Percentiles rank a stretch among this genome's conserved stretches.
Evolutionary conservation across 1,284 basidiomycete genomes (phyloP).

Genomic region (Moesziomyces parantarcticus): DNA sequence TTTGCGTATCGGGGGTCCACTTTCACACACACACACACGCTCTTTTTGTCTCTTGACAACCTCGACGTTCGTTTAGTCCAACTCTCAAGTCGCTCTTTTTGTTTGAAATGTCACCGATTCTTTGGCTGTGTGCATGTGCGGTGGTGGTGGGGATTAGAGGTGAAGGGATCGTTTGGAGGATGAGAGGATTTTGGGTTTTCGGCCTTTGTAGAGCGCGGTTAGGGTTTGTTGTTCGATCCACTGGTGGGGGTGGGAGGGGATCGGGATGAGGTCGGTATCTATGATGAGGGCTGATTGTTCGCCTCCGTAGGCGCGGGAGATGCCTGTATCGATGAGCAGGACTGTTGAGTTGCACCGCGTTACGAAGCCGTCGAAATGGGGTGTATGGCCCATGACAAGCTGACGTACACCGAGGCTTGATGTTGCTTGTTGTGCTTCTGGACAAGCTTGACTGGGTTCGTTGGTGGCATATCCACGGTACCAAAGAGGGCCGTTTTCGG

Average conservation of each 20-base stretch:
- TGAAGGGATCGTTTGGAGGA: conserved; percentile 3
- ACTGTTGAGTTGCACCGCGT: conserved; percentile 49
- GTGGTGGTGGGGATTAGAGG: conserved; percentile 8
- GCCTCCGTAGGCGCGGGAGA: conserved; percentile 62
- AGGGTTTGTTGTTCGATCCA: conserved; percentile 42
- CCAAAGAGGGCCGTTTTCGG: conserved; percentile 62
- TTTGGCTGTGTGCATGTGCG: not conserved
- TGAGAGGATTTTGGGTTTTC: conserved; percentile 37
- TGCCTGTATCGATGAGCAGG: conserved; percentile 65
- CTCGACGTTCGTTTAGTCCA: conserved; percentile 18
- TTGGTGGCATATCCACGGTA: conserved; percentile 63
- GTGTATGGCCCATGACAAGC: conserved; percentile 65
- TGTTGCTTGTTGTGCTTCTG: conserved; percentile 23
- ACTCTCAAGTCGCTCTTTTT: conserved; percentile 17
- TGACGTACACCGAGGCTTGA: conserved; percentile 23
- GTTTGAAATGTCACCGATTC: not conserved
- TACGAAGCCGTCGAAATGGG: conserved; percentile 60
- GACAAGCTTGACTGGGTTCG: conserved; percentile 32
- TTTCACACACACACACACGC: not conserved
- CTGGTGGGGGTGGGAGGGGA: conserved; percentile 12
- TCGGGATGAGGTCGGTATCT: conserved; percentile 42
- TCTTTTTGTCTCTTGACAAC: not conserved
- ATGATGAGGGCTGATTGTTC: conserved; percentile 60
- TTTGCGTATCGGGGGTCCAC: not conserved
- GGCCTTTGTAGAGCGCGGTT: conserved; percentile 43